phyloP scores from a whole-genome alignment of 768 basidiomycete species.

The Pisolithus microcarpus region DNA sequence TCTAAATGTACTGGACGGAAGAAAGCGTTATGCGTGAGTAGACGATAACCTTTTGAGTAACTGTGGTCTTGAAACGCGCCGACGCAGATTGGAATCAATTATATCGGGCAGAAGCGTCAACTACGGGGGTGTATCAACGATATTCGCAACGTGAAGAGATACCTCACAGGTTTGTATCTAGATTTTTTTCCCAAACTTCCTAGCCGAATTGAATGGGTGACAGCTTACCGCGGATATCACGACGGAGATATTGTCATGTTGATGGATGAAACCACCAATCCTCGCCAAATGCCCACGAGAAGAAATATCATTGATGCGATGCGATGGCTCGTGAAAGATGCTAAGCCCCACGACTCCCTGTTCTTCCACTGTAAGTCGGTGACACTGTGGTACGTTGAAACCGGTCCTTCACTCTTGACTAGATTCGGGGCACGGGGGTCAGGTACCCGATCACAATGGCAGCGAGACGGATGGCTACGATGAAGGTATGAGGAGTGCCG shows the following conservation, averaged over 20 bases:
- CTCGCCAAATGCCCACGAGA: slow-evolving; percentile 42
- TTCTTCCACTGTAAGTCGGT: slow-evolving; percentile 59
- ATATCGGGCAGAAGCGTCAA: slow-evolving; percentile 53
- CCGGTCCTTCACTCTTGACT: neutral
- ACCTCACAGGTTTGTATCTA: slow-evolving; percentile 49
- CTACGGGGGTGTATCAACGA: slow-evolving; percentile 81
- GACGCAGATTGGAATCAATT: slow-evolving; percentile 74
- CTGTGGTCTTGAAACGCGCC: neutral
- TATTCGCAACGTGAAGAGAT: slow-evolving; percentile 58
- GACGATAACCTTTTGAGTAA: neutral
- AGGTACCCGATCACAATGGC: slow-evolving; percentile 68
- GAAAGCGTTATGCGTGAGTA: slow-evolving; percentile 42
- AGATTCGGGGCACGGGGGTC: slow-evolving; percentile 97
- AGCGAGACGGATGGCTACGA: slow-evolving; percentile 78
- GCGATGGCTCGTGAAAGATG: slow-evolving; percentile 64
- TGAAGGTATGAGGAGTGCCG: slow-evolving; percentile 44
- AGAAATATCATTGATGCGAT: slow-evolving; percentile 52
- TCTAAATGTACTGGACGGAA: slow-evolving; percentile 45
- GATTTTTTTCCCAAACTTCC: neutral
- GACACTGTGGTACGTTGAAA: neutral
- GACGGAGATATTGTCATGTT: slow-evolving; percentile 52
- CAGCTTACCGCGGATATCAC: slow-evolving; percentile 41
- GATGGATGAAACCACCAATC: slow-evolving; percentile 38
- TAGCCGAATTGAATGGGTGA: neutral
- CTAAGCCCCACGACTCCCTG: slow-evolving; percentile 61